Evolutionary conservation across 148 eudicot genomes (phyloP), one percentile per base, ranked within the genome.

Genomic region (Diospyros kaki): DNA sequence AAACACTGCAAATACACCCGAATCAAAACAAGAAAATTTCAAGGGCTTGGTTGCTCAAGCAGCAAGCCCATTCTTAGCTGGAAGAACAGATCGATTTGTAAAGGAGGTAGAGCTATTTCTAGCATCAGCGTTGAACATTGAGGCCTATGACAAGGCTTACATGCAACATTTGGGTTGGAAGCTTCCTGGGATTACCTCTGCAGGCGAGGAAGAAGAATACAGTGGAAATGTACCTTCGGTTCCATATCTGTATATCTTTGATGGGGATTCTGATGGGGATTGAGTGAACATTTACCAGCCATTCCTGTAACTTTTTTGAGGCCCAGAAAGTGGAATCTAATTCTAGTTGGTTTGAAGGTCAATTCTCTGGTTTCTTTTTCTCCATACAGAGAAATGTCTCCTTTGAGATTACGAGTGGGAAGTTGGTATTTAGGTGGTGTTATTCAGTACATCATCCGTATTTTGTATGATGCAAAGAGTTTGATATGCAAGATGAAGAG

Each of bases 131-230:
- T 79, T 92, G 64, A 90, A 80, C 9, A 81, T 94, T 43, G 90
- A 89, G 73, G 93, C 93, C 42, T 94, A 87, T 69, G 97, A 92
- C 78, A 73, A 79, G 73, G 91, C 81, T 62, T 94, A 89, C 72
- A 75, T 78, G 78, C 79, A 78, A 79, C 83, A 80, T 76, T 77
- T 92, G 77, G 89, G 91, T 61, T 85, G 92, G 94, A 82, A 80
- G 64, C 68, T 72, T 73, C 80, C 80, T 45, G 87, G 83, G 73
- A 81, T 81, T 61, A 69, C 70, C 44, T 66, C 76, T 8, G 77
- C 72, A 39, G 84, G 75, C 13, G 79, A 73, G 15, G 87, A 81
- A 46, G 77, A 68, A 70, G 76, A 75, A 70, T 70, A 45, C 68
- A 62, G 48, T 17, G 84, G 79, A 68, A 83, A 73, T 14, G 52